Conservation (phyloP, 2,329 filamentous ascomycete genomes). For the Chalara sp. region DNA sequence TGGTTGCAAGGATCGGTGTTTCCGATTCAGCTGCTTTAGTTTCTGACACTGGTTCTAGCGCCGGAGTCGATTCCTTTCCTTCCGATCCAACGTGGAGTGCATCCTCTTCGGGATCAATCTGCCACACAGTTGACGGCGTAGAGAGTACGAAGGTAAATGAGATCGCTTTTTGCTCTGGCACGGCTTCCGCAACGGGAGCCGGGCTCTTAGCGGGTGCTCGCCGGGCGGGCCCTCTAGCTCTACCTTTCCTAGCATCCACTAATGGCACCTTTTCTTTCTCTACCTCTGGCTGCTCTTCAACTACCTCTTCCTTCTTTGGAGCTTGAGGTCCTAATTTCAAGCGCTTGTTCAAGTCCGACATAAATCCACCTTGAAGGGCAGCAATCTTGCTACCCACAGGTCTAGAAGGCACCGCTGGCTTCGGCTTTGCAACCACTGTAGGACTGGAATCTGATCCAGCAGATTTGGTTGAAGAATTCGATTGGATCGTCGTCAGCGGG, state of each 20-base stretch:
- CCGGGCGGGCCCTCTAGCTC: slow-evolving; percentile 80
- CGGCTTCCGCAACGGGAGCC: slow-evolving; percentile 11
- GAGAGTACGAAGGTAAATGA: slow-evolving; percentile 19
- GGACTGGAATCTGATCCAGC: slow-evolving; percentile 33
- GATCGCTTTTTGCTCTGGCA: slow-evolving; percentile 4
- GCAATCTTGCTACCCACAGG: slow-evolving; percentile 83
- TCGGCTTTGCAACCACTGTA: slow-evolving; percentile 55
- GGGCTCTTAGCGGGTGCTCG: slow-evolving; percentile 52
- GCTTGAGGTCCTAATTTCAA: slow-evolving; percentile 79
- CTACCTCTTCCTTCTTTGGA: slow-evolving; percentile 65
- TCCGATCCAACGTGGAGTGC: slow-evolving; percentile 26
- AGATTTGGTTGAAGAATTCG: slow-evolving; percentile 26
- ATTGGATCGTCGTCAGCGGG: slow-evolving; percentile 18
- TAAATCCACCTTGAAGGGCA: slow-evolving; percentile 81
- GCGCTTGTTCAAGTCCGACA: slow-evolving; percentile 87
- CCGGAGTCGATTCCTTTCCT: slow-evolving; percentile 3
- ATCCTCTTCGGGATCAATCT: slow-evolving; percentile 34
- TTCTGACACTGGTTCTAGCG: neutral
- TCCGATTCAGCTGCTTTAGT: slow-evolving; percentile 14
- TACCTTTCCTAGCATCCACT: slow-evolving; percentile 79
- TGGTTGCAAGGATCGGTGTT: slow-evolving; percentile 18
- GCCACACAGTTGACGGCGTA: slow-evolving; percentile 31
- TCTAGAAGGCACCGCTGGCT: slow-evolving; percentile 74
- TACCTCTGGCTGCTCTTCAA: slow-evolving; percentile 46
- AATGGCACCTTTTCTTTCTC: slow-evolving; percentile 72